These are phyloP conservation scores for Pyrrhoderma noxium DNA, from an alignment of 1,284 basidiomycete genomes.

Conservation along the genomic window DNA sequence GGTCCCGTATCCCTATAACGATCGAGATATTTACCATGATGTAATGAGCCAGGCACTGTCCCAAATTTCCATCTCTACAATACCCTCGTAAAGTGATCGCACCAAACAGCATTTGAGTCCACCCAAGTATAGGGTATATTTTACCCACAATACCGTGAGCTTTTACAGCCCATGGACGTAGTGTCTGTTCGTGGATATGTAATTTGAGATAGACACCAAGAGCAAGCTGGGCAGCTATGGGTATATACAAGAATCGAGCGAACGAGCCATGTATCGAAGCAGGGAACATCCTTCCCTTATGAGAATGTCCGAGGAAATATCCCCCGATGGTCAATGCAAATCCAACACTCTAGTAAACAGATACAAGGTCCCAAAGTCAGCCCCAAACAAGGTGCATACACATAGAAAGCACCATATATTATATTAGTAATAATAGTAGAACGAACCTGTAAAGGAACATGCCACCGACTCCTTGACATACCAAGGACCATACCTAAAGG, in stretches of 20 bases:
- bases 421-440: conserved; percentile 4
- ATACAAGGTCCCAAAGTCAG: conserved; percentile 18
- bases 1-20: background rate
- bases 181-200: conserved; percentile 76
- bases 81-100: conserved; percentile 59
- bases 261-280: conserved; percentile 64
- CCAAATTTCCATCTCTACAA: conserved; percentile 64
- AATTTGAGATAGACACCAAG: conserved; percentile 90
- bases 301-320: conserved; percentile 74
- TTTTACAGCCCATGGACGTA: conserved; percentile 69
- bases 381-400: too few relatives aligned
- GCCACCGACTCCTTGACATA: conserved; percentile 72
- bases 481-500: conserved; percentile 86
- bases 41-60: conserved; percentile 86
- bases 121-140: conserved; percentile 80
- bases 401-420: background rate
- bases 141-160: conserved; percentile 82
- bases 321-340: conserved; percentile 66
- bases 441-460: conserved; percentile 76
- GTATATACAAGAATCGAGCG: conserved; percentile 61
- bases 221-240: conserved; percentile 59
- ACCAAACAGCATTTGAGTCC: conserved; percentile 80
- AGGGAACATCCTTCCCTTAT: conserved; percentile 69
- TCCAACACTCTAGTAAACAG: conserved; percentile 58
- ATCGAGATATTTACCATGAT: conserved; percentile 54